A percentile compares a stretch with the other conserved stretches of the same genome.
phyloP scores from a whole-genome alignment of 2,329 filamentous ascomycete genomes.

The Mollisia scopiformis region DNA sequence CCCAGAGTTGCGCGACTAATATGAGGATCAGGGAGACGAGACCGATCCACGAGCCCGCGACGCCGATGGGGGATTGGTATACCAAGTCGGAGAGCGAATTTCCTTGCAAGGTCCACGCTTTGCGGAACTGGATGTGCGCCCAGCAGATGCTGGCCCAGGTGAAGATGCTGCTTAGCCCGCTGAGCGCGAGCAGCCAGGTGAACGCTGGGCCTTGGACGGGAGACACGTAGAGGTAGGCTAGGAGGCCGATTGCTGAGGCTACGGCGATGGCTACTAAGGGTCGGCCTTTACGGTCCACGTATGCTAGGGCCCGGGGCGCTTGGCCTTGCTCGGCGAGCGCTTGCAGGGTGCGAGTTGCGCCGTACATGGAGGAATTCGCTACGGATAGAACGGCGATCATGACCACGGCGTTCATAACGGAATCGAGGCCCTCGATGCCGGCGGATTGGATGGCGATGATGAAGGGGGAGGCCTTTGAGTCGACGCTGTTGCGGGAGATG shows the following conservation, averaged over 20 bases:
- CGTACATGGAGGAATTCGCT: conserved; percentile 90
- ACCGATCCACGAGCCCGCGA: conserved; percentile 64
- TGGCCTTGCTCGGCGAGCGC: conserved; percentile 88
- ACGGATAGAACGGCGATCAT: conserved; percentile 89
- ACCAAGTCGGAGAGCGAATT: conserved; percentile 64
- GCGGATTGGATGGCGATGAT: conserved; percentile 90
- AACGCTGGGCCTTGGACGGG: conserved; percentile 61
- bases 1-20: conserved; percentile 66
- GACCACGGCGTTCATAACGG: conserved; percentile 92
- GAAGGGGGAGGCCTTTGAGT: conserved; percentile 83
- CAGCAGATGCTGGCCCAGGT: conserved; percentile 85
- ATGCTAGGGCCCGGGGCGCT: conserved; percentile 76
- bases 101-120: conserved; percentile 69
- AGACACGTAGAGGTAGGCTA: conserved; percentile 76
- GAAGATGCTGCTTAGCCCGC: conserved; percentile 73
- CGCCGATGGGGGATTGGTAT: conserved; percentile 62
- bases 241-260: conserved; percentile 67
- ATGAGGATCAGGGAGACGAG: conserved; percentile 54
- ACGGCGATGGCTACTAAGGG: conserved; percentile 73
- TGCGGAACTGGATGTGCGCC: conserved; percentile 87
- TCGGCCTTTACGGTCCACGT: conserved; percentile 81
- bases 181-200: conserved; percentile 78
- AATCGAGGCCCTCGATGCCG: conserved; percentile 78
- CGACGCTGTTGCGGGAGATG: conserved; percentile 58
- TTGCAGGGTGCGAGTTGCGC: conserved; percentile 85